These are phyloP conservation scores for Suillus fuscotomentosus DNA, from an alignment of 768 basidiomycete species.

Conservation along the genomic window DNA sequence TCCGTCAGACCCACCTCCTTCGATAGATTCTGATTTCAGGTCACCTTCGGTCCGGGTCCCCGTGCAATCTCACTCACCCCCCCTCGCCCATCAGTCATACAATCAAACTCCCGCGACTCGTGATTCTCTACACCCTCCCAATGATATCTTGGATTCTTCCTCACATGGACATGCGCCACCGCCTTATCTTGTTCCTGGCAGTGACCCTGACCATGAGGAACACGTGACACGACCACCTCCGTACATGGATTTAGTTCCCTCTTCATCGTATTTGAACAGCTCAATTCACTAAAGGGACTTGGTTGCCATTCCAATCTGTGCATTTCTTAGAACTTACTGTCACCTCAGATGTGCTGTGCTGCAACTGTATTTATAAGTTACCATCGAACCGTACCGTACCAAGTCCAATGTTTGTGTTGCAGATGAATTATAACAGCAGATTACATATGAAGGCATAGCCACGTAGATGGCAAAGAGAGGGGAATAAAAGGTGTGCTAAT, in stretches of 20 bases:
- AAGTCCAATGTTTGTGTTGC: constrained; percentile 13
- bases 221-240: constrained; percentile 59
- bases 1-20: constrained; percentile 85
- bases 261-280: constrained; percentile 13
- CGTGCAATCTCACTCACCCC: constrained; percentile 20
- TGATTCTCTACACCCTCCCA: constrained; percentile 32
- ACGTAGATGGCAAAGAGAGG: constrained; percentile 19
- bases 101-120: constrained; percentile 26
- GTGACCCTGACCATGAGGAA: constrained; percentile 45
- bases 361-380: constrained; percentile 9
- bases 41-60: constrained; percentile 25
- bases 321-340: not conserved
- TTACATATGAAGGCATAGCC: constrained; percentile 27
- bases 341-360: not conserved
- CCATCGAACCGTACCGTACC: constrained; percentile 1
- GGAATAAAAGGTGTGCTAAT: constrained; percentile 1
- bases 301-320: not conserved
- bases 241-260: constrained; percentile 50
- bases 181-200: constrained; percentile 66
- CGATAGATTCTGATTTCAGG: constrained; percentile 79
- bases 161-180: constrained; percentile 68
- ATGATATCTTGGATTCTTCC: constrained; percentile 33
- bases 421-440: constrained; percentile 25
- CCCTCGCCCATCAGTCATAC: constrained; percentile 33
- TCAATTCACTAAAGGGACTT: not conserved